Evolutionary conservation across 768 basidiomycete species (phyloP).

Genomic region (Lentinus tigrinus): DNA sequence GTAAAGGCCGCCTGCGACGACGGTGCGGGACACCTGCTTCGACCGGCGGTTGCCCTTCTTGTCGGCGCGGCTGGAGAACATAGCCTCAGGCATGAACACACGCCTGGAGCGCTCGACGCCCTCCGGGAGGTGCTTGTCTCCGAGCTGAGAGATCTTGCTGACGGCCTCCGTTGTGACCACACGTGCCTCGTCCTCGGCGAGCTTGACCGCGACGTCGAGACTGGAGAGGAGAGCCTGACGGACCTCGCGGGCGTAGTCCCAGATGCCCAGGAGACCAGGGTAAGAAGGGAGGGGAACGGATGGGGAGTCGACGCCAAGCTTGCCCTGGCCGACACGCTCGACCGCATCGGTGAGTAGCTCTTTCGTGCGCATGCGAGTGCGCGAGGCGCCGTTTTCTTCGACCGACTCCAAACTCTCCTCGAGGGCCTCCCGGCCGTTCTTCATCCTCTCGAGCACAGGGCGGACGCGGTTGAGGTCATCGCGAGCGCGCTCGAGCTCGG

Average conservation of each 20-base stretch:
- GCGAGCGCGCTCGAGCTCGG: conserved; percentile 71
- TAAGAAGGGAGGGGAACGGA: conserved; percentile 67
- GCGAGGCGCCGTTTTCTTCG: conserved; percentile 72
- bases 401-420: conserved; percentile 76
- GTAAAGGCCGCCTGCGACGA: conserved; percentile 75
- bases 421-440: conserved; percentile 64
- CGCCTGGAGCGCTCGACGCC: conserved; percentile 79
- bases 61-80: conserved; percentile 70
- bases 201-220: conserved; percentile 73
- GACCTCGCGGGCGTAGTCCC: conserved; percentile 85
- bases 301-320: conserved; percentile 54
- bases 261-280: conserved; percentile 78
- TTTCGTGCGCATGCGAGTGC: conserved; percentile 54
- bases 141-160: conserved; percentile 61
- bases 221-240: conserved; percentile 73
- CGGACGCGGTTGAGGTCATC: conserved; percentile 65
- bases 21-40: conserved; percentile 39
- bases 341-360: conserved; percentile 64
- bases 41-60: conserved; percentile 35
- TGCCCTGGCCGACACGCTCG: conserved; percentile 73
- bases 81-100: conserved; percentile 95
- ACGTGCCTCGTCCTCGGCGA: conserved; percentile 85
- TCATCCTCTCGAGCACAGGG: conserved; percentile 89
- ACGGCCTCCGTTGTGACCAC: conserved; percentile 64
- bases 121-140: conserved; percentile 73